Evolutionary conservation across 2,329 filamentous ascomycete species (phyloP), one percentile per base, ranked within the genome.

Genomic region (Stagonosporopsis cucurbitacearum): DNA sequence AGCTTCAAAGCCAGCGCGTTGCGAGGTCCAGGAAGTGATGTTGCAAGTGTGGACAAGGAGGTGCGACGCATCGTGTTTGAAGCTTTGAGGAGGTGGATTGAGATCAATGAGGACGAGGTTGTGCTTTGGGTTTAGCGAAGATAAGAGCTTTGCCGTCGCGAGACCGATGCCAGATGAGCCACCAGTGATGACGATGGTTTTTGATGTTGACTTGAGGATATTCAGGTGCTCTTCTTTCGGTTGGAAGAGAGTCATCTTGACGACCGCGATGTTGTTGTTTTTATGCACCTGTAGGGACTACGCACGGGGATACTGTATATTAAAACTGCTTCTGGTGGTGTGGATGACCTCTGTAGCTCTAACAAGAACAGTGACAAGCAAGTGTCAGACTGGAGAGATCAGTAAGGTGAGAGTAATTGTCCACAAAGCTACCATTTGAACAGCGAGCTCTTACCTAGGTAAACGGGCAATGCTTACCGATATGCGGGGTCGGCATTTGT

Each of bases 1-100:
- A 6, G 67, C 66, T 56, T 76, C 73, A 62, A 82, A 82, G 15
- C 75, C 80, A 1, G 71, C 69, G 26, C 79, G 72, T 65, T 82
- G 80, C 4, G 72, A 73, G 6, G 60, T 47, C 80, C 80, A 82
- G 46, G 72, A 75, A 2, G 78, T 78, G 48, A 82, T 74, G 63
- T 82, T 75, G 66, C 78, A 80, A 51, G 70, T 71, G 37, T 77
- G 71, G 49, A 73, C 69, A 8, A 78, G 68, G 6, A 76, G 65
- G 35, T 62, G 61, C 1, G 64, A 61, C 0, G 61, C 54, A 44
- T 39, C 26, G 46, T 66, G 75, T 5, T 60, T 65, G 43, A 77
- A 74, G 8, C 67, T 57, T 13, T 69, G 48, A 1, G 77, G 74
- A 12, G 74, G 75, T 0, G 67, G 60, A 17, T 71, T 66, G 8